Evolutionary conservation across 768 basidiomycete species (phyloP).

Genomic region (Mycena indigotica): DNA sequence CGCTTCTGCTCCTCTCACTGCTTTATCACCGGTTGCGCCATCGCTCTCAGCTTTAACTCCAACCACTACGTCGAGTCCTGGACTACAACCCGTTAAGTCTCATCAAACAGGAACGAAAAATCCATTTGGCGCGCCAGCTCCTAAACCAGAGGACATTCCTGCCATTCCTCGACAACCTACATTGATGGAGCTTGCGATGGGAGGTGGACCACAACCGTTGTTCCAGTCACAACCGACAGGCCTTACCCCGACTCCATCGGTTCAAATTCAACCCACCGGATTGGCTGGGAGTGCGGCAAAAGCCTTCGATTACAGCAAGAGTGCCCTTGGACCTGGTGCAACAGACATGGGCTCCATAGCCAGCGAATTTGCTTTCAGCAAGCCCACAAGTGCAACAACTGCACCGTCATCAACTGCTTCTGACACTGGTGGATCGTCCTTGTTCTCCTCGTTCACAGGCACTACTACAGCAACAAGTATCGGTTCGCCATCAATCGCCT

Average conservation of each 20-base stretch:
- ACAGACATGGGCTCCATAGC: conserved; percentile 70
- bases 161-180: conserved; percentile 53
- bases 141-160: conserved; percentile 42
- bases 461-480: no score
- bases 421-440: conserved; percentile 11
- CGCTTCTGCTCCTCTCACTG: conserved; percentile 71
- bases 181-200: conserved; percentile 75
- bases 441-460: conserved; percentile 15
- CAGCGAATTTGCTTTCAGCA: conserved; percentile 66
- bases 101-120: conserved; percentile 95
- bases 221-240: conserved; percentile 22
- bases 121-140: conserved; percentile 85
- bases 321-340: conserved; percentile 47
- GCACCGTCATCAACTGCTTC: conserved; percentile 14
- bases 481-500: conserved; percentile 24
- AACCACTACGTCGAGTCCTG: not conserved
- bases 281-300: conserved; percentile 25
- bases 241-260: conserved; percentile 24
- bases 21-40: conserved; percentile 30
- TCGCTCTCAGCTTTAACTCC: conserved; percentile 38
- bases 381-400: conserved; percentile 24
- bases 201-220: conserved; percentile 30
- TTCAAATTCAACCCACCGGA: conserved; percentile 23
- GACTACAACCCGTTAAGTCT: conserved; percentile 68
- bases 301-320: conserved; percentile 41